Percentiles rank a stretch among this genome's conserved stretches.
phyloP scores from a whole-genome alignment of 257 asterid genomes.

The Ajuga chamaepitys region DNA sequence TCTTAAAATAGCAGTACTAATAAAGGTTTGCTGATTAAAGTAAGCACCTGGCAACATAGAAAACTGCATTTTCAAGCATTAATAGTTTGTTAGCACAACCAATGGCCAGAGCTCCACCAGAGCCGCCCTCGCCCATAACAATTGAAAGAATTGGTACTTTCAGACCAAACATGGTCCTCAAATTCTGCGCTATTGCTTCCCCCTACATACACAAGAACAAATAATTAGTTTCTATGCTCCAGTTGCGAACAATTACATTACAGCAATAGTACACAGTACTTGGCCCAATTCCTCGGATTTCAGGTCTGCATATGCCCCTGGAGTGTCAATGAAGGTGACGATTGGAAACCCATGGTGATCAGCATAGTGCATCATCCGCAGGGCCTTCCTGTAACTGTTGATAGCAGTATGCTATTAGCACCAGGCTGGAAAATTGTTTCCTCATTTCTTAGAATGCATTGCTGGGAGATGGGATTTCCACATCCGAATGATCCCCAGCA shows the following conservation, averaged over 20 bases:
- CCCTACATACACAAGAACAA: constrained; percentile 44
- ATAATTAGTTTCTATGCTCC: constrained; percentile 5
- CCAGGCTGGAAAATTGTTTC: neutral
- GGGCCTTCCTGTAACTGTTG: constrained; percentile 81
- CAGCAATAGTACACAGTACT: constrained; percentile 33
- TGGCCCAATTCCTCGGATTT: constrained; percentile 82
- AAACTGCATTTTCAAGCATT: constrained; percentile 95
- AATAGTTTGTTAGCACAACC: constrained; percentile 85
- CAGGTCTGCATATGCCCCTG: constrained; percentile 93
- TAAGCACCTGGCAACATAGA: constrained; percentile 87
- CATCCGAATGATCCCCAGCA: neutral
- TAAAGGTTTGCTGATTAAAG: constrained; percentile 5
- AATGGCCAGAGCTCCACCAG: constrained; percentile 98
- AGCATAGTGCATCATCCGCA: constrained; percentile 87
- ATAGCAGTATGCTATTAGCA: constrained; percentile 7
- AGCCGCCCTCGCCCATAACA: constrained; percentile 97
- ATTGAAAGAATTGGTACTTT: constrained; percentile 82
- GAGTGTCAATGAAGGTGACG: constrained; percentile 83
- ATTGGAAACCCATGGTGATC: constrained; percentile 93
- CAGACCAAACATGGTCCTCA: constrained; percentile 92
- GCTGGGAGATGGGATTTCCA: neutral
- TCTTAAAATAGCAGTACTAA: neutral
- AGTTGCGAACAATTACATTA: constrained; percentile 6
- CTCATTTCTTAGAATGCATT: neutral
- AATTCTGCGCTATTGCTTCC: constrained; percentile 86